Conservation (phyloP, 768 basidiomycete species). For the Pleurotus tuber-regium region DNA sequence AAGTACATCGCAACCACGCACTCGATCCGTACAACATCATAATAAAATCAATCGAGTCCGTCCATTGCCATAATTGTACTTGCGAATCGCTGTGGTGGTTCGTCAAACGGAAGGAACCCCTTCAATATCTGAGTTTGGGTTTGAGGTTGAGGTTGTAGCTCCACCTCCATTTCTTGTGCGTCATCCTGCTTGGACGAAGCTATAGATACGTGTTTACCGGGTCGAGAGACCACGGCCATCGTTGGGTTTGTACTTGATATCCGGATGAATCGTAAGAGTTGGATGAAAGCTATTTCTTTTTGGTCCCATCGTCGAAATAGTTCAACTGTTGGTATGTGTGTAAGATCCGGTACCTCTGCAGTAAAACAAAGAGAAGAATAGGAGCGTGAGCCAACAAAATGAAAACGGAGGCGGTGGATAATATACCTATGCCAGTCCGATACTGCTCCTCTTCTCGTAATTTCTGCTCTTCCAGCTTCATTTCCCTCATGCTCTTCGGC, state of each 20-base stretch:
- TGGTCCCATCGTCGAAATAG: constrained; percentile 81
- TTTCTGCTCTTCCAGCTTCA: constrained; percentile 68
- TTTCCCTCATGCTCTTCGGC: constrained; percentile 68
- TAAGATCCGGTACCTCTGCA: constrained; percentile 78
- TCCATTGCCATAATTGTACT: constrained; percentile 36
- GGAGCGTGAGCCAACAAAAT: constrained; percentile 1
- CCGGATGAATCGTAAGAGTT: constrained; percentile 73
- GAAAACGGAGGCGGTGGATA: constrained; percentile 6
- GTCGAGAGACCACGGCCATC: constrained; percentile 48
- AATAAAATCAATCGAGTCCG: constrained; percentile 4
- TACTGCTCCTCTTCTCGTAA: constrained; percentile 69
- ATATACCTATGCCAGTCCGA: constrained; percentile 76
- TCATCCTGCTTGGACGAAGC: neutral
- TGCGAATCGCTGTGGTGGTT: constrained; percentile 23
- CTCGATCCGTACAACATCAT: too few relatives aligned
- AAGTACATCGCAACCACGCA: too few relatives aligned
- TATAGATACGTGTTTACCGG: constrained; percentile 53
- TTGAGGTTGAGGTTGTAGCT: neutral
- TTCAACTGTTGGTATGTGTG: constrained; percentile 63
- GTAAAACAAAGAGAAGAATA: constrained; percentile 4
- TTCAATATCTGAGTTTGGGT: neutral
- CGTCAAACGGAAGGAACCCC: constrained; percentile 6
- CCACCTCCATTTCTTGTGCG: constrained; percentile 8
- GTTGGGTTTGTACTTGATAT: constrained; percentile 59
- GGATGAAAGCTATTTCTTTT: constrained; percentile 65